These are phyloP conservation scores for Chaetomidium leptoderma DNA, from an alignment of 495 filamentous ascomycete species.

Conservation along the genomic window DNA sequence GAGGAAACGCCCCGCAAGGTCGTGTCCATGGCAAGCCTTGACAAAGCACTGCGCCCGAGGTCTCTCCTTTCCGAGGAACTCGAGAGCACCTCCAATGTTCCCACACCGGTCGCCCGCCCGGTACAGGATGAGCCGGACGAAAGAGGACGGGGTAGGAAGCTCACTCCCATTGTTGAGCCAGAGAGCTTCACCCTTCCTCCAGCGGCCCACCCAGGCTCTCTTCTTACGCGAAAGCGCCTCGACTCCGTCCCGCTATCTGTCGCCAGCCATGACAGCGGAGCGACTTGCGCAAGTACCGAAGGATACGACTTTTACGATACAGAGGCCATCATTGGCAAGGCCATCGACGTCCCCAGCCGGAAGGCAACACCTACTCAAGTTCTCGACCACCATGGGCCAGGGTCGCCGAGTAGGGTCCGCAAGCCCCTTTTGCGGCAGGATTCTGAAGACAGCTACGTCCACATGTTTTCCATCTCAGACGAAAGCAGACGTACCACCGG, in stretches of 20 bases:
- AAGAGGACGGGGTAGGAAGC: constrained; percentile 28
- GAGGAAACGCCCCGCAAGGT: constrained; percentile 40
- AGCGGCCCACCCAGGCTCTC: constrained; percentile 27
- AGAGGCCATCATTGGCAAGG: constrained; percentile 43
- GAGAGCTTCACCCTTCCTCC: constrained; percentile 43
- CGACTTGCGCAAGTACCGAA: constrained; percentile 45
- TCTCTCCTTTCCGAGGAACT: constrained; percentile 50
- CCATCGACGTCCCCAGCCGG: constrained; percentile 39
- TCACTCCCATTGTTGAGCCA: constrained; percentile 41
- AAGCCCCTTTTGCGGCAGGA: constrained; percentile 57
- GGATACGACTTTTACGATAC: constrained; percentile 57
- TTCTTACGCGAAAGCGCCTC: constrained; percentile 35
- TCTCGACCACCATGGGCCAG: constrained; percentile 31
- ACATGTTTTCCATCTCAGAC: constrained; percentile 76
- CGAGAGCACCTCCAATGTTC: constrained; percentile 71
- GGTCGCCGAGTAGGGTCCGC: constrained; percentile 31
- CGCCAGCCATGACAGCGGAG: constrained; percentile 39
- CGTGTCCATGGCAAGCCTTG: constrained; percentile 27
- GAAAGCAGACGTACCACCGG: constrained; percentile 48
- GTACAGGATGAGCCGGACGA: constrained; percentile 46
- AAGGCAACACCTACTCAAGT: constrained; percentile 26
- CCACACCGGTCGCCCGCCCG: constrained; percentile 72
- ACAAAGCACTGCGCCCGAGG: constrained; percentile 27
- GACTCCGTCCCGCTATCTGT: constrained; percentile 45
- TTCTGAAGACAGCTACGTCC: constrained; percentile 70